Evolutionary conservation across 805 yeast species (phyloP).

Genomic region (Wickerhamomyces ciferrii): DNA sequence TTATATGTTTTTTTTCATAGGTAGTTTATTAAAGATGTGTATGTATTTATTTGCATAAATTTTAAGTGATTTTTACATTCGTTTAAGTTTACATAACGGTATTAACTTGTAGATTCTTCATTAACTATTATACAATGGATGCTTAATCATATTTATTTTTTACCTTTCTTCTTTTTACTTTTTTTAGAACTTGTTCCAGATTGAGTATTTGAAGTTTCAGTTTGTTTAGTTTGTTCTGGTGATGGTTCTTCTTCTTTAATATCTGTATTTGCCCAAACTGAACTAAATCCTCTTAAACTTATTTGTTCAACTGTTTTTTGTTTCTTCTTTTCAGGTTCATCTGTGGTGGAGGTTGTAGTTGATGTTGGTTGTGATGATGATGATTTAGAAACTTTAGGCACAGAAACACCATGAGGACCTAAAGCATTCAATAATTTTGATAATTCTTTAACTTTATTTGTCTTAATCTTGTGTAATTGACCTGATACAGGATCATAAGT

Average conservation of each 20-base stretch:
- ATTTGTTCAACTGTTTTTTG: neutral
- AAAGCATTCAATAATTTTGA: constrained; percentile 65
- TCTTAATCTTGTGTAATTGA: constrained; percentile 49
- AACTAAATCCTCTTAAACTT: constrained; percentile 17
- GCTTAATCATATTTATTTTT: too few species aligned
- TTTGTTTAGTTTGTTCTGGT: constrained; percentile 1
- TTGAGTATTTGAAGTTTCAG: neutral
- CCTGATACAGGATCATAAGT: constrained; percentile 65
- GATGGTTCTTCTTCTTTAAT: constrained; percentile 11
- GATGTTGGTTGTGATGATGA: neutral
- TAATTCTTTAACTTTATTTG: constrained; percentile 62
- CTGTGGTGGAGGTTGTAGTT: neutral
- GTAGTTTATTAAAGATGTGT: too few species aligned
- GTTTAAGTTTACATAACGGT: neutral
- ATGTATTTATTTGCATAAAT: too few species aligned
- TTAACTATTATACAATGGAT: neutral
- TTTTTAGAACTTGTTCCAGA: constrained; percentile 8
- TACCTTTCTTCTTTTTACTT: constrained; percentile 21
- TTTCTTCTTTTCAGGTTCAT: neutral
- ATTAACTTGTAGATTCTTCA: too few species aligned
- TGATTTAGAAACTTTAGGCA: constrained; percentile 1
- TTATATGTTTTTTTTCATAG: too few species aligned
- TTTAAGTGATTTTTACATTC: too few species aligned
- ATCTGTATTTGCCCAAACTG: constrained; percentile 18
- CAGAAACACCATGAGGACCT: constrained; percentile 55